Conservation (phyloP, 306 rosid genomes). For the Pterocarpus santalinus region DNA sequence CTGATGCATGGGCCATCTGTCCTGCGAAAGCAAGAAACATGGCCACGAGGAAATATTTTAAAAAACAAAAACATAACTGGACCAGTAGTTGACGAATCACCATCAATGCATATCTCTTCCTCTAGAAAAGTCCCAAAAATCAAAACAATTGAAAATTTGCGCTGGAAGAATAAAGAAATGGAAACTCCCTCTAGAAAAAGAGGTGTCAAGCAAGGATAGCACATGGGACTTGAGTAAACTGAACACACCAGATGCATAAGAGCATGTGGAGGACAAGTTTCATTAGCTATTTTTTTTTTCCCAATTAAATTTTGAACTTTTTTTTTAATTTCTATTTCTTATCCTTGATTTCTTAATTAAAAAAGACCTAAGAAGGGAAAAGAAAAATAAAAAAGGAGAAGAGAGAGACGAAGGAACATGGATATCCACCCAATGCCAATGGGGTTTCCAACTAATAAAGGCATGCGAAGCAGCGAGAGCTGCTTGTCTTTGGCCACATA, state of each 20-base stretch:
- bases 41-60: conserved; percentile 49
- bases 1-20: conserved; percentile 55
- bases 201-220: conserved; percentile 63
- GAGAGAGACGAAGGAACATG: conserved; percentile 58
- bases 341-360: neutral
- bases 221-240: conserved; percentile 76
- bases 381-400: neutral
- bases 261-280: conserved; percentile 78
- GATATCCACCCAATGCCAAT: conserved; percentile 71
- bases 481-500: conserved; percentile 69
- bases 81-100: conserved; percentile 84
- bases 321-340: neutral
- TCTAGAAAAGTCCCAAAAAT: conserved; percentile 54
- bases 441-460: conserved; percentile 73
- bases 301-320: conserved; percentile 10
- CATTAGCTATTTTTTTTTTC: conserved; percentile 26
- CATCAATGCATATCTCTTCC: conserved; percentile 65
- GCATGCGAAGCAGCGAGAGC: conserved; percentile 74
- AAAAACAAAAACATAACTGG: conserved; percentile 53
- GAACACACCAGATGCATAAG: conserved; percentile 69
- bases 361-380: neutral
- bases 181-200: conserved; percentile 29
- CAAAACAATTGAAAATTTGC: conserved; percentile 32
- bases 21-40: conserved; percentile 36
- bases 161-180: conserved; percentile 30